Evolutionary conservation across 306 rosid species (phyloP), one percentile per base, ranked within the genome.

Genomic region (Hippophae tibetana): DNA sequence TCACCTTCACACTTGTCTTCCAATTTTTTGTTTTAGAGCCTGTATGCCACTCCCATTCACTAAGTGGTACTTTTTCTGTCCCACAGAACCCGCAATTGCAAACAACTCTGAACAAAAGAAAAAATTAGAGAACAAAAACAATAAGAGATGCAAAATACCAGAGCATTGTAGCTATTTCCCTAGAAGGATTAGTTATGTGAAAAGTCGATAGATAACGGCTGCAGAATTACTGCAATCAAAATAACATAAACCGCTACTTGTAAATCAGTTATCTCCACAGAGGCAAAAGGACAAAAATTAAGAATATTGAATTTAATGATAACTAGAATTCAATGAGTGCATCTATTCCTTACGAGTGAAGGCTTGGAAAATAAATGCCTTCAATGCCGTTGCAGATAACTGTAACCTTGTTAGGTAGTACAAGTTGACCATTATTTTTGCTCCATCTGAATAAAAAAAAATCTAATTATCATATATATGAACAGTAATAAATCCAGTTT

Each of bases 331-430:
- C 45, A 52, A 44, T 9, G 12, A 60, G 26, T 23, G 43, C 48
- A 25, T 31, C 23, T 58, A n/a, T 44, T 55, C 69, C 99, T 89
- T 86, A 93, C 99, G 66, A 72, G 83, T 93, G 99, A 73, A 93
- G 97, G 79, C 97, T 89, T 52, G 99, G 93, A 86, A 88, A 89
- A 74, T 93, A 93, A 75, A 75, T 57, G 79, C 99, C 99, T 79
- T 93, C 89, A 70, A 93, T 82, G 43, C 85, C 82, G 61, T 93
- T 89, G 90, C 97, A 89, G 73, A 93, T 78, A 72, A 93, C 99
- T 43, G 82, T 79, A 74, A 93, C 99, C 70, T 86, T 89, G 81
- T 77, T 82, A 54, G 94, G 84, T 64, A 79, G 81, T 73, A 77
- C 73, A 58, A 74, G 62, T 63, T 79, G 88, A 52, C 76, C 89